Evolutionary conservation across 2,329 filamentous ascomycete genomes (phyloP).

Genomic region (Aspergillus quadricinctus): DNA sequence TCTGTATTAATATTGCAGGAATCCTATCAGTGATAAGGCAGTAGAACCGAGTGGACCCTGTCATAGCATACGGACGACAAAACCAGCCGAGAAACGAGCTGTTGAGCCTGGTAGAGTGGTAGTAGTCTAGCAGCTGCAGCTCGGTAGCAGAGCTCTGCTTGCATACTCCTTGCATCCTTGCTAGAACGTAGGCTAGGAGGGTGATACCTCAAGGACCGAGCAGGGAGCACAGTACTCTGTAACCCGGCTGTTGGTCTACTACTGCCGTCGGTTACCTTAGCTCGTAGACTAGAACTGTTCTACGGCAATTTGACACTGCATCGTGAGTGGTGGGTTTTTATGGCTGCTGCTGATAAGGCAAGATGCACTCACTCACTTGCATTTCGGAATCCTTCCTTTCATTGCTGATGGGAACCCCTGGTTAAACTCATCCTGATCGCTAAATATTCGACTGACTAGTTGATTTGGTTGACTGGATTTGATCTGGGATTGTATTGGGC

Average conservation of each 20-base stretch:
- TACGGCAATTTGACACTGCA: background rate
- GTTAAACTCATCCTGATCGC: background rate
- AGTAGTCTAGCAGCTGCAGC: conserved; percentile 9
- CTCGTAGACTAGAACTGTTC: background rate
- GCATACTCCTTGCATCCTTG: conserved; percentile 9
- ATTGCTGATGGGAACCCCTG: background rate
- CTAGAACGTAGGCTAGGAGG: background rate
- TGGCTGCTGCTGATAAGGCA: conserved; percentile 10
- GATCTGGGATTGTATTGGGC: background rate
- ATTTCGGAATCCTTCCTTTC: background rate
- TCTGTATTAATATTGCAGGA: conserved; percentile 4
- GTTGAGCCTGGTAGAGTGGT: background rate
- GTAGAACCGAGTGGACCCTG: background rate
- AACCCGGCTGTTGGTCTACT: conserved; percentile 1
- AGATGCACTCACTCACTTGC: background rate
- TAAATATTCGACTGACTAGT: background rate
- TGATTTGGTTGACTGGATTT: background rate
- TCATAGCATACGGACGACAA: background rate
- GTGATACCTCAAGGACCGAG: too few species aligned
- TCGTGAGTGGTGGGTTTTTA: conserved; percentile 5
- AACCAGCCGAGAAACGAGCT: background rate
- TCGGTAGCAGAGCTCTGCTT: conserved; percentile 15
- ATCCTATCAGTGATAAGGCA: conserved; percentile 19
- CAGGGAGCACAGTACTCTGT: too few species aligned
- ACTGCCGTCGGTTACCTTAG: background rate